A percentile compares a stretch with the other conserved stretches of the same genome.
Conservation (phyloP, 2,329 filamentous ascomycete genomes). For the Alternaria ventricosa region DNA sequence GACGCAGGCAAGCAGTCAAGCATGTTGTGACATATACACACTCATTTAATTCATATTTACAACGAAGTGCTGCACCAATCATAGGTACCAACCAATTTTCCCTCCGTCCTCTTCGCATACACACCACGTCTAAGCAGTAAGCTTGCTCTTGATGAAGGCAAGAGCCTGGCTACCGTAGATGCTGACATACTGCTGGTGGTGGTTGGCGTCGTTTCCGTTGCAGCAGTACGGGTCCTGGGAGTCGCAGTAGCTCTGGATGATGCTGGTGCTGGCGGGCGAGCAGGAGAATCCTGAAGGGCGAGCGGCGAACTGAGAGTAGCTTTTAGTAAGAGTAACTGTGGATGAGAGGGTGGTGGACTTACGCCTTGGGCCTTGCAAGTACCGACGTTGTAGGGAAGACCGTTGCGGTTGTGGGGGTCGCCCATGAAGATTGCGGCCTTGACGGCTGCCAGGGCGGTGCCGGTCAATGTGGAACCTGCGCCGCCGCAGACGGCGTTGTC, state of each 20-base stretch:
- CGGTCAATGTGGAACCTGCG: conserved; percentile 55
- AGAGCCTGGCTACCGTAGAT: conserved; percentile 67
- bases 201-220: conserved; percentile 65
- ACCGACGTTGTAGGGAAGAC: conserved; percentile 66
- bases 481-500: conserved; percentile 68
- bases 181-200: conserved; percentile 67
- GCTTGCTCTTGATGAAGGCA: conserved; percentile 64
- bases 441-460: conserved; percentile 60
- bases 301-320: conserved; percentile 61
- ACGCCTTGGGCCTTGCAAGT: conserved; percentile 66
- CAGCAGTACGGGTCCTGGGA: conserved; percentile 70
- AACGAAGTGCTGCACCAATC: neutral
- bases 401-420: conserved; percentile 63
- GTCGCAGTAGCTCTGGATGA: conserved; percentile 71
- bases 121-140: conserved; percentile 43
- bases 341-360: conserved; percentile 42
- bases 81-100: neutral
- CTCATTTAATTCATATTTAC: conserved; percentile 6
- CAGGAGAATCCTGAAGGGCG: conserved; percentile 65
- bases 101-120: neutral
- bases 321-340: neutral
- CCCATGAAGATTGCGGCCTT: conserved; percentile 72
- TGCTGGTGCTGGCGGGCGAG: conserved; percentile 57
- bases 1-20: too few relatives aligned
- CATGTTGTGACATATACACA: neutral